These are phyloP conservation scores for Collybia nuda DNA, from an alignment of 768 basidiomycete species.

Conservation along the genomic window DNA sequence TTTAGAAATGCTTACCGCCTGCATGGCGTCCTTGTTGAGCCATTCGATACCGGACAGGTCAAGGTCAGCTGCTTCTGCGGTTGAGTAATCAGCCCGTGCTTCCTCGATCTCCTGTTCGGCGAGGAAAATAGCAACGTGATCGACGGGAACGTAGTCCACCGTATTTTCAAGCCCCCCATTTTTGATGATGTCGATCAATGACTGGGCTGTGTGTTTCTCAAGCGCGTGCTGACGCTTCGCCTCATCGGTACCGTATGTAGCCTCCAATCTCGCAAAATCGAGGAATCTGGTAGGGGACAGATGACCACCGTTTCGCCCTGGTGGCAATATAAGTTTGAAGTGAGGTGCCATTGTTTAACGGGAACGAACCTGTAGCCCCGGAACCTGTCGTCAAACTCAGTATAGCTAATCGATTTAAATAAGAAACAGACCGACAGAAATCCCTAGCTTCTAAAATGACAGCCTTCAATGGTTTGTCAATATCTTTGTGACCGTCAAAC, in stretches of 20 bases:
- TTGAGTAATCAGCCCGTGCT: constrained; percentile 45
- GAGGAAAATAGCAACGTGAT: constrained; percentile 49
- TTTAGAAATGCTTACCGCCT: constrained; percentile 35
- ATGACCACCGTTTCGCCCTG: constrained; percentile 82
- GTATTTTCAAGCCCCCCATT: constrained; percentile 38
- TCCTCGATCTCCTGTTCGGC: constrained; percentile 41
- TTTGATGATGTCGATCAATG: constrained; percentile 50
- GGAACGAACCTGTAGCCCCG: constrained; percentile 65
- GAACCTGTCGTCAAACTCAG: constrained; percentile 47
- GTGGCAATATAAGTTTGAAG: background rate
- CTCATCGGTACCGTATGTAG: constrained; percentile 49
- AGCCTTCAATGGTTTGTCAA: constrained; percentile 36
- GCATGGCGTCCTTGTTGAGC: constrained; percentile 46
- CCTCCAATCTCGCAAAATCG: constrained; percentile 38
- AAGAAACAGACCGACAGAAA: constrained; percentile 57
- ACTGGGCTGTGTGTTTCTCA: constrained; percentile 54
- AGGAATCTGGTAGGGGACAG: constrained; percentile 51
- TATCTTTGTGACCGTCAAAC: constrained; percentile 11
- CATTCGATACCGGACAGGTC: constrained; percentile 43
- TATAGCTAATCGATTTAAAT: background rate
- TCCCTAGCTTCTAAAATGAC: constrained; percentile 83
- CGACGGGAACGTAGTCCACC: constrained; percentile 64
- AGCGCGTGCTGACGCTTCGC: constrained; percentile 52
- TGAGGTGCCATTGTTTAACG: background rate
- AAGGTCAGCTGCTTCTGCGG: constrained; percentile 53